These are phyloP conservation scores for Arxiozyma bovina DNA, from an alignment of 1,139 yeast species.

Conservation along the genomic window DNA sequence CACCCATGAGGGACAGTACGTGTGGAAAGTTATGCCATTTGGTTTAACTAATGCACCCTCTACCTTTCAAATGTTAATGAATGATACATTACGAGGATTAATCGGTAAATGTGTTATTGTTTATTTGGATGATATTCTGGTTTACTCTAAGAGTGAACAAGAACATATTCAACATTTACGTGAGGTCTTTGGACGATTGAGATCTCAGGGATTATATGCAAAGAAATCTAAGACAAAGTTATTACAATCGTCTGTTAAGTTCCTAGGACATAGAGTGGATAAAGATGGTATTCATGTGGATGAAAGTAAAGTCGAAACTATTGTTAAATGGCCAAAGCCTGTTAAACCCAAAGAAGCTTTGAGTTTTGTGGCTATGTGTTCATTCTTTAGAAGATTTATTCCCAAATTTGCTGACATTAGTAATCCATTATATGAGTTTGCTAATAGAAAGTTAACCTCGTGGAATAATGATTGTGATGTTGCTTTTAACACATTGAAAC, in stretches of 20 bases:
- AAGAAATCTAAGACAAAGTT: not conserved
- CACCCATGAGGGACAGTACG: constrained; percentile 8
- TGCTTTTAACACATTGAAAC: not conserved
- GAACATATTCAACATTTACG: constrained; percentile 15
- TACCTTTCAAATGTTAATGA: constrained; percentile 9
- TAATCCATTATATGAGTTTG: not conserved
- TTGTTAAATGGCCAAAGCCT: not conserved
- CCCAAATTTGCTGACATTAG: not conserved
- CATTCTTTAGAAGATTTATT: not conserved
- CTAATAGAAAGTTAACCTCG: not conserved
- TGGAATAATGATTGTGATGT: not conserved
- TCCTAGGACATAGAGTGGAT: not conserved
- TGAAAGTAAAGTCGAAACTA: not conserved
- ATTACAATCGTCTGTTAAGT: not conserved
- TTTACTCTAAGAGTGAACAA: constrained; percentile 13
- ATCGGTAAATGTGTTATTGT: constrained; percentile 12
- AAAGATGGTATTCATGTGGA: not conserved
- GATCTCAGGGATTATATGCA: not conserved
- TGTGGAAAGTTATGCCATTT: constrained; percentile 6
- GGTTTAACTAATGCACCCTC: constrained; percentile 7
- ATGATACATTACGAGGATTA: constrained; percentile 6
- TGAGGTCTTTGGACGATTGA: not conserved
- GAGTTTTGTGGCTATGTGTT: not conserved
- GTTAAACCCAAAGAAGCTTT: not conserved
- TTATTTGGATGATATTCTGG: constrained; percentile 26